These are phyloP conservation scores for Tuber melanosporum DNA, from an alignment of 495 filamentous ascomycete genomes.

Conservation along the genomic window DNA sequence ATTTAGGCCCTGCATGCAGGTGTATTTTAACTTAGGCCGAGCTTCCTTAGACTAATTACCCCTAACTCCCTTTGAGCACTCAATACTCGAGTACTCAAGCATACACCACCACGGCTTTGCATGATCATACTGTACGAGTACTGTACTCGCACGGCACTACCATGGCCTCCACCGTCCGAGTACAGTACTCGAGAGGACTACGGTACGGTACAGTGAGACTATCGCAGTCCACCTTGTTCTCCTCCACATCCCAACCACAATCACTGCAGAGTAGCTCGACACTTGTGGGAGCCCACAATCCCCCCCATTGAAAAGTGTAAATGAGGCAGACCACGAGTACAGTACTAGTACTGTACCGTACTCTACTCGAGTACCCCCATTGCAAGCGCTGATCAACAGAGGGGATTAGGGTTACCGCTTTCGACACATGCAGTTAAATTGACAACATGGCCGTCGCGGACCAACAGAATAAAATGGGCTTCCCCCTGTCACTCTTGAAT, in stretches of 20 bases:
- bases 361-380: not conserved
- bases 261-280: not conserved
- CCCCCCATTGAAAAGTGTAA: not conserved
- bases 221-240: not conserved
- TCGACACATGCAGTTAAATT: not conserved
- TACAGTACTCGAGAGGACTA: no score
- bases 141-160: no score
- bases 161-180: no score
- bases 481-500: not conserved
- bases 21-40: not conserved
- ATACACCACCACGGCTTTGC: no score
- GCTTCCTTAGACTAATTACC: not conserved
- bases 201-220: no score
- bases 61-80: no score
- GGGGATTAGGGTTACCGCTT: not conserved
- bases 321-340: not conserved
- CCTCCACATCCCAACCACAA: not conserved
- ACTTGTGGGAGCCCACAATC: not conserved
- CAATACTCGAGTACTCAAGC: no score
- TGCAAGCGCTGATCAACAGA: not conserved
- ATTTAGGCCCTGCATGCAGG: not conserved
- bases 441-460: not conserved
- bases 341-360: no score
- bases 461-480: not conserved
- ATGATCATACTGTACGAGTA: no score